Conservation (phyloP, 1,284 basidiomycete genomes). For the Ceratobasidium sp. region DNA sequence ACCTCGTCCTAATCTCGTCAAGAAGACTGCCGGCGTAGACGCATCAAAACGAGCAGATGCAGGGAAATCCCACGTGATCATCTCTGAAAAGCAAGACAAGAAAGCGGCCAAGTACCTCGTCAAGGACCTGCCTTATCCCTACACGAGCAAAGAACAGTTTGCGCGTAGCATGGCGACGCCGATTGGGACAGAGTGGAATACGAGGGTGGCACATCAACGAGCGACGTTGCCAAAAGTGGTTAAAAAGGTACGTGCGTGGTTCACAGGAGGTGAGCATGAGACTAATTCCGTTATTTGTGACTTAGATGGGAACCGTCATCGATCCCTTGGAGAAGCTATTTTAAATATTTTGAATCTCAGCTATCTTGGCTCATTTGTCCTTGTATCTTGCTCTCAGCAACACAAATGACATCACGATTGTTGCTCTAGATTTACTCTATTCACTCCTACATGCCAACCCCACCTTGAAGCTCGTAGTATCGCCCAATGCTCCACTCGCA, state of each 20-base stretch:
- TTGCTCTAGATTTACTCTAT: too few relatives aligned
- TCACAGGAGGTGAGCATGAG: constrained; percentile 17
- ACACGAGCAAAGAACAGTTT: constrained; percentile 87
- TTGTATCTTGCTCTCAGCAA: too few relatives aligned
- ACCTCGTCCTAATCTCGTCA: constrained; percentile 76
- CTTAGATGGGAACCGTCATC: constrained; percentile 79
- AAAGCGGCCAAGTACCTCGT: constrained; percentile 90
- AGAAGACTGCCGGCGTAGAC: constrained; percentile 84
- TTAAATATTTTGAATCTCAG: constrained; percentile 52
- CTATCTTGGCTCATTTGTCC: too few relatives aligned
- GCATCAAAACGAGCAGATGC: constrained; percentile 85
- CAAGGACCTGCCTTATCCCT: constrained; percentile 93
- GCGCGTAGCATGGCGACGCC: constrained; percentile 85
- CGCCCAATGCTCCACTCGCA: too few relatives aligned
- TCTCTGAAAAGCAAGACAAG: constrained; percentile 94
- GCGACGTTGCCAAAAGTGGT: constrained; percentile 85
- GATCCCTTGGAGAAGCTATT: constrained; percentile 75
- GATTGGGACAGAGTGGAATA: constrained; percentile 94
- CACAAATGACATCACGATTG: too few relatives aligned
- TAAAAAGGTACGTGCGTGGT: constrained; percentile 75
- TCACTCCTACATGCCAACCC: background rate
- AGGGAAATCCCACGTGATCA: constrained; percentile 88
- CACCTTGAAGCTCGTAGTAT: too few relatives aligned
- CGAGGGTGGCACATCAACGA: constrained; percentile 86
- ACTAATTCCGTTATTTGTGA: constrained; percentile 43